Evolutionary conservation across 345 rosid genomes (phyloP), one percentile per base, ranked within the genome.

Genomic region (Ceriops tagal): DNA sequence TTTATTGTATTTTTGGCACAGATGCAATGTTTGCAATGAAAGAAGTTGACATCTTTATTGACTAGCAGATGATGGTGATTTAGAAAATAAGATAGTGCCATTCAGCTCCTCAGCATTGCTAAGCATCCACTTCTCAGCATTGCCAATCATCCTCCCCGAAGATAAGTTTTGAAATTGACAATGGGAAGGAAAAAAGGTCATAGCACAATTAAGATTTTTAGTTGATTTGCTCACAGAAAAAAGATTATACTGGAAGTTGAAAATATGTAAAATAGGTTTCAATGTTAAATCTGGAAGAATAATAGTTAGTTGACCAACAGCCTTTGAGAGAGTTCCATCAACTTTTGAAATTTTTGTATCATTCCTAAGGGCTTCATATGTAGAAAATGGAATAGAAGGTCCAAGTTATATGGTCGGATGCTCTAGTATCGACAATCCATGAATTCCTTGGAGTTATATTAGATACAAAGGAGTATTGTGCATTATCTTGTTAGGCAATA

Each of bases 111-210:
- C 24, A 24, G 24, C 24, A 24, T 24, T 24, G 24, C 24, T 24
- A 24, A 24, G 24, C 24, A 24, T 24, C 24, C 24, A 24, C 24
- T 24, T 24, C 11, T 19, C 56, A 62, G 58, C 73, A 67, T 15
- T 68, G 43, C 53, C 35, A 68, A 68, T 67, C 64, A 7, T 68
- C 64, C 30, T 55, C 66, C n/a, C 49, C 0, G n/a, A 62, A 46
- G 15, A 3, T 11, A 19, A 11, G 9, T 52, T 24, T 20, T 53
- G 49, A 67, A 63, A 53, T 16, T 1, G 24, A 68, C 31, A 28
- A 11, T 11, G 21, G 20, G 43, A 24, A 5, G 19, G 15, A n/a
- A 1, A 53, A 3, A 39, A 56, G 16, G 34, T 13, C 0, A 28
- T 49, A 16, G 3, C 2, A 30, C 62, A 61, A 35, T 73, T 67